These are phyloP conservation scores for Calonectria honghensis DNA, from an alignment of 2,329 filamentous ascomycete genomes.

Conservation along the genomic window DNA sequence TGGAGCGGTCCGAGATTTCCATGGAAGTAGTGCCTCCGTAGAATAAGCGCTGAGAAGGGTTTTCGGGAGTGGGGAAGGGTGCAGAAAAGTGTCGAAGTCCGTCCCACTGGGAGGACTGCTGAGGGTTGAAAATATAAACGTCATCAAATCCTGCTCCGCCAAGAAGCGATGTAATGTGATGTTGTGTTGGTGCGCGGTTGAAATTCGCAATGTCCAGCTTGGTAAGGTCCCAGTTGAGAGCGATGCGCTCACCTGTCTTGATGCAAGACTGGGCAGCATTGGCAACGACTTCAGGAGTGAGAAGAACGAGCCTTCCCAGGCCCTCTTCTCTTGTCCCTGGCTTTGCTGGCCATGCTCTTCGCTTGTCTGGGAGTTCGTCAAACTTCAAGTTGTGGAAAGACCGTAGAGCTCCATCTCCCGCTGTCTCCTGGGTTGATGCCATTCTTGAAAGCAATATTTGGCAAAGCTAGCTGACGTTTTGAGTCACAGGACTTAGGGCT, in stretches of 20 bases:
- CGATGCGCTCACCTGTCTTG: constrained; percentile 69
- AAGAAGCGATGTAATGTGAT: constrained; percentile 69
- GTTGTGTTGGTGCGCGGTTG: constrained; percentile 69
- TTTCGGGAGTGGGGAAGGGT: constrained; percentile 59
- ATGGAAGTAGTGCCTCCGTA: constrained; percentile 68
- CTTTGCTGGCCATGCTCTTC: constrained; percentile 67
- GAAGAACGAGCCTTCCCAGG: constrained; percentile 68
- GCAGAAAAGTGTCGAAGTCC: constrained; percentile 70
- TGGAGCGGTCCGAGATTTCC: constrained; percentile 67
- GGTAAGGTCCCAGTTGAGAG: constrained; percentile 73
- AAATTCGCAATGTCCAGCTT: constrained; percentile 74
- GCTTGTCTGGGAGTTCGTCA: constrained; percentile 66
- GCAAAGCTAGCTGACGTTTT: neutral
- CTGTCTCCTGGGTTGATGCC: constrained; percentile 27
- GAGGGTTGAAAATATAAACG: constrained; percentile 70
- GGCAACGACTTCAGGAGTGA: constrained; percentile 71
- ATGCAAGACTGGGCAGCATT: constrained; percentile 69
- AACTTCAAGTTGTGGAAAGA: constrained; percentile 28
- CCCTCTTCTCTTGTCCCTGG: constrained; percentile 70
- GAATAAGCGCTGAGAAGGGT: constrained; percentile 63
- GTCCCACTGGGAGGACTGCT: constrained; percentile 72
- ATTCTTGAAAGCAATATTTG: neutral
- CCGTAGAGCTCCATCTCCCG: neutral
- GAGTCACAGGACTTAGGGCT: neutral
- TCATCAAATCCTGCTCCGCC: constrained; percentile 69